Percentiles rank a stretch among this genome's conserved stretches.
Conservation (phyloP, 345 rosid species). For the Lepidium sativum region DNA sequence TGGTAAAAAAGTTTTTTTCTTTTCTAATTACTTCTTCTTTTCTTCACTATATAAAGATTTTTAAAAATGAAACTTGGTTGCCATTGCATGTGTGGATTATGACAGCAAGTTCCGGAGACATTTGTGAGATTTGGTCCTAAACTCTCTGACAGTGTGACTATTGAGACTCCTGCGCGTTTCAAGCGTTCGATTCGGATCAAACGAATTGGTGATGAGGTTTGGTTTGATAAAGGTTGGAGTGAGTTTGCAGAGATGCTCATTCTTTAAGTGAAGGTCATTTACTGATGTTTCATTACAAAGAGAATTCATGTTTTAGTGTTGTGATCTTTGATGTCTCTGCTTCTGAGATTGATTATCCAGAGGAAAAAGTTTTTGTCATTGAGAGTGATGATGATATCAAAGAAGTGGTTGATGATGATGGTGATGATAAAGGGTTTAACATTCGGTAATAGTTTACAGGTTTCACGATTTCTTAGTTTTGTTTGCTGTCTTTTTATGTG, state of each 20-base stretch:
- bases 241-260: constrained; percentile 22
- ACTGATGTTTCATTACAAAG: constrained; percentile 8
- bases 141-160: constrained; percentile 3
- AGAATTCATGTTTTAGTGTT: constrained; percentile 12
- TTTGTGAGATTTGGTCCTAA: constrained; percentile 25
- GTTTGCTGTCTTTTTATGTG: neutral
- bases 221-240: constrained; percentile 25
- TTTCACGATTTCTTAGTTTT: neutral
- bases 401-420: neutral
- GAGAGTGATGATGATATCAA: constrained; percentile 5
- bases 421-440: neutral
- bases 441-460: neutral
- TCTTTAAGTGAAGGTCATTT: constrained; percentile 12
- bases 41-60: neutral
- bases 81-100: constrained; percentile 15
- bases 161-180: constrained; percentile 16
- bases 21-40: neutral
- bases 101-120: constrained; percentile 8
- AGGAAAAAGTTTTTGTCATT: constrained; percentile 5
- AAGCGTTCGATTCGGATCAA: constrained; percentile 4
- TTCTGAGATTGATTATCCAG: constrained; percentile 19
- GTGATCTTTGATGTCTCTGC: constrained; percentile 13
- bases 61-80: neutral
- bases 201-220: constrained; percentile 7
- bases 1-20: neutral